Base-by-base conservation (phyloP, 1,139 yeast genomes). In the Taphrina betulina region DNA sequence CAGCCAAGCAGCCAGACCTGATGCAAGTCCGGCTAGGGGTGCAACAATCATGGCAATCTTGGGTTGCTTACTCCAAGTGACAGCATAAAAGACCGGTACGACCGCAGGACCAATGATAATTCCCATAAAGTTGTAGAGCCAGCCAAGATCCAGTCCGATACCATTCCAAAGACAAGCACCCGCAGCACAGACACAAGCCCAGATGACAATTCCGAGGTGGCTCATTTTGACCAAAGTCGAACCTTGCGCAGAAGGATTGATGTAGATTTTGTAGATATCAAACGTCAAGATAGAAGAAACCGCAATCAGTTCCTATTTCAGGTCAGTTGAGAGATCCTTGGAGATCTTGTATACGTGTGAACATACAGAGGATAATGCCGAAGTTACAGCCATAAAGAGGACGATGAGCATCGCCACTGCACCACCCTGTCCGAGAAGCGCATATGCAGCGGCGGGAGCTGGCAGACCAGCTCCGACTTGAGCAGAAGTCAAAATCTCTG, bases 331-430 rank as follows among this genome's bases (percentile, higher is more conserved):
- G n/a, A n/a, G n/a, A n/a, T n/a, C n/a, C n/a, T n/a, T n/a, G n/a
- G n/a, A n/a, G n/a, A n/a, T n/a, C n/a, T n/a, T n/a, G n/a, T n/a
- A n/a, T n/a, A n/a, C n/a, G n/a, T n/a, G n/a, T n/a, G n/a, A n/a
- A n/a, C n/a, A n/a, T n/a, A n/a, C n/a, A 24, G 78, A 76, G 2
- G 79, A 73, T 60, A 73, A 71, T 1, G 80, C 75, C 1, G 80
- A 74, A 1, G 80, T 76, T 3, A 74, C 77, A 1, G 80, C 74
- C 65, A 77, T 68, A 69, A 76, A 77, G 3, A 77, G 72, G 75
- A 76, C 74, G 38, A 75, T 64, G 50, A 77, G 62, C 33, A 75
- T 71, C 64, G 75, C 67, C 7, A 69, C 73, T 1, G 74, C 69
- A 8, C 80, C 80, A 8, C 73, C 70, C 53, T 71, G 73, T 2